Evolutionary conservation across 2,329 filamentous ascomycete genomes (phyloP).

Genomic region (Eurotiales sp.): DNA sequence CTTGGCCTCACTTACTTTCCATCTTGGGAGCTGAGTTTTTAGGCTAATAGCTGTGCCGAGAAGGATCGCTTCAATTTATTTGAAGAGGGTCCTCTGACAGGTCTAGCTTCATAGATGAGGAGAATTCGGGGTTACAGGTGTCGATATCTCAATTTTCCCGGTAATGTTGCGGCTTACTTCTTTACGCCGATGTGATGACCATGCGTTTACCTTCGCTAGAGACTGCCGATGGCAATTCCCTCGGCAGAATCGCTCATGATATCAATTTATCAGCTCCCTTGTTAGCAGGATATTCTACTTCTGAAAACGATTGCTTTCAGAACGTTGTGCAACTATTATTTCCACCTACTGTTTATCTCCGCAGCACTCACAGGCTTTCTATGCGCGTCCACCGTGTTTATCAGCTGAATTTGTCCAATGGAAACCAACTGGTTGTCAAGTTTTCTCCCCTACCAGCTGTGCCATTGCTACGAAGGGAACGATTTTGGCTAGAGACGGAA

Average conservation of each 20-base stretch:
- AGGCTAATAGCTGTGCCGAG: no score
- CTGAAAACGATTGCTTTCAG: conserved; percentile 25
- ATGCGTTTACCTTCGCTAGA: conserved; percentile 15
- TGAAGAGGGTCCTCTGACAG: background rate
- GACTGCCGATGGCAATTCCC: conserved; percentile 1
- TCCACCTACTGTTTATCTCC: conserved; percentile 28
- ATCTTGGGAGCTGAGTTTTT: no score
- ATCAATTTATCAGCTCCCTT: conserved; percentile 10
- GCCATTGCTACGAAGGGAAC: conserved; percentile 39
- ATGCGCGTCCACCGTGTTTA: conserved; percentile 35
- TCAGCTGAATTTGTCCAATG: conserved; percentile 36
- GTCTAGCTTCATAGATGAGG: no score
- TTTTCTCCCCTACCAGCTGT: conserved; percentile 30
- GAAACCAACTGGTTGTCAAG: conserved; percentile 35
- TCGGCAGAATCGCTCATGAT: conserved; percentile 12
- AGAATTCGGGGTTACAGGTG: no score
- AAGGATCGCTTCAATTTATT: no score
- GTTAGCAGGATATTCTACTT: background rate
- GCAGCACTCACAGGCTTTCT: conserved; percentile 22
- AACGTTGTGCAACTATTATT: conserved; percentile 30
- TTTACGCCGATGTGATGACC: conserved; percentile 3
- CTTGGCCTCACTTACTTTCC: no score
- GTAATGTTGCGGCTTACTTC: no score
- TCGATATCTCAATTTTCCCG: no score
- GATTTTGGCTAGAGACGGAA: conserved; percentile 37